Base-by-base conservation (phyloP, 805 yeast genomes). In the Candida dendrica region DNA sequence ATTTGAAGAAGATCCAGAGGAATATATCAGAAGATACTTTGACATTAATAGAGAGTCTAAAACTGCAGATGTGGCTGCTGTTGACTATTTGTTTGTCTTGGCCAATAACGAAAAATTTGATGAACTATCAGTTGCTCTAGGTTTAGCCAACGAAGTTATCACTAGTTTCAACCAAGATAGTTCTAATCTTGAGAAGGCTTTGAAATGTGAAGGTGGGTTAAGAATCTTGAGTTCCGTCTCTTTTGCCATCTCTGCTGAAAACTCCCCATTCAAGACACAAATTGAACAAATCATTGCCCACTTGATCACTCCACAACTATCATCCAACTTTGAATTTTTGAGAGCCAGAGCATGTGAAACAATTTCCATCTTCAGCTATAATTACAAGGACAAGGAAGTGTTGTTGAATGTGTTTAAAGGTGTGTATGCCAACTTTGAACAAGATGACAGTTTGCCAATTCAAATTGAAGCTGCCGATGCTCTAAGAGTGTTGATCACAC, bases 401-500 rank as follows among this genome's bases (percentile, higher is more conserved):
- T 57, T 64, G 38, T 72, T 66, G 33, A 63, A 56, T 47, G 56
- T 56, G 19, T 77, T 56, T 59, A 66, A 69, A 53, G 60, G 63
- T 33, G 64, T 68, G 44, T 70, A 53, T 55, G 60, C 52, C 44
- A 66, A 60, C 52, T 71, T 62, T 50, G 55, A 60, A 48, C 55
- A 47, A 49, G 81, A 79, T 41, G 51, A 57, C 30, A 62, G 68
- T 20, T 65, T 84, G 47, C 95, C 96, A 0, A 79, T 90, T 9
- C 86, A 81, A 60, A 77, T 93, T 41, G 91, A 87, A 58, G 88
- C 91, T 18, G 90, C 96, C 0, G 75, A 88, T 53, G 95, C 95
- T 0, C 70, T 93, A 42, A 95, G 88, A 63, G 80, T 93, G 4
- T 74, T 84, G 51, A 70, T 89, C 42, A 69, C 72, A n/a, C 77